A percentile compares a stretch with the other conserved stretches of the same genome.
phyloP scores from a whole-genome alignment of 768 basidiomycete genomes.

The Omphalotus guepiniiformis region DNA sequence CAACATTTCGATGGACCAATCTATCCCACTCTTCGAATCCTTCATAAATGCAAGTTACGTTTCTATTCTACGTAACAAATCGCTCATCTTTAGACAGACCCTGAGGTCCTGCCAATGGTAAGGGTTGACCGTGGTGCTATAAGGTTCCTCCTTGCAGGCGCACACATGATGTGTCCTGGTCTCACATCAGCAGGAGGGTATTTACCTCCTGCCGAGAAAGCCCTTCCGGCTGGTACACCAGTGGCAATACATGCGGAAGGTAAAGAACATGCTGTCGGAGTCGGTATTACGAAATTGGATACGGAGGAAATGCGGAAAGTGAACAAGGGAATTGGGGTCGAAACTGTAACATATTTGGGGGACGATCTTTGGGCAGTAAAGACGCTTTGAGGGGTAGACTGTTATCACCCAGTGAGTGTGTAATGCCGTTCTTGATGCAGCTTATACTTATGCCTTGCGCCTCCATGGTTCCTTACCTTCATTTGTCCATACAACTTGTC shows the following conservation, averaged over 20 bases:
- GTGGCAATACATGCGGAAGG: constrained; percentile 97
- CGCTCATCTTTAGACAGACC: constrained; percentile 52
- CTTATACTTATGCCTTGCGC: too few species aligned
- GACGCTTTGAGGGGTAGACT: constrained; percentile 45
- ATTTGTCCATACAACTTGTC: too few species aligned
- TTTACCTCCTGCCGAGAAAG: constrained; percentile 69
- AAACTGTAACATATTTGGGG: constrained; percentile 80
- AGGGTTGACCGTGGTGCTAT: constrained; percentile 96
- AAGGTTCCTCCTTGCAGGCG: constrained; percentile 90
- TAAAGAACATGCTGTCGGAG: constrained; percentile 85
- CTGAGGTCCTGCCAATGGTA: constrained; percentile 83
- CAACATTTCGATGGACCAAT: constrained; percentile 95
- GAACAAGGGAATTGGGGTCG: constrained; percentile 89
- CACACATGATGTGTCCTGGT: constrained; percentile 97
- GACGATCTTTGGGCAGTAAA: constrained; percentile 82
- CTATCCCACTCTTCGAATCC: constrained; percentile 80
- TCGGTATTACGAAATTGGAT: constrained; percentile 76
- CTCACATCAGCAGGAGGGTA: constrained; percentile 89
- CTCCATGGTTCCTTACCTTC: too few species aligned
- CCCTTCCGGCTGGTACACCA: constrained; percentile 63
- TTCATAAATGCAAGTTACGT: constrained; percentile 80
- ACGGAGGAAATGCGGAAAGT: constrained; percentile 88
- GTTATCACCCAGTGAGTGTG: too few species aligned
- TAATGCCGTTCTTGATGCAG: too few species aligned
- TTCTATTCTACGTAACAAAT: neutral